Evolutionary conservation across 352 stramenopile species (phyloP), one percentile per base, ranked within the genome.

Genomic region (Globisporangium canariense): DNA sequence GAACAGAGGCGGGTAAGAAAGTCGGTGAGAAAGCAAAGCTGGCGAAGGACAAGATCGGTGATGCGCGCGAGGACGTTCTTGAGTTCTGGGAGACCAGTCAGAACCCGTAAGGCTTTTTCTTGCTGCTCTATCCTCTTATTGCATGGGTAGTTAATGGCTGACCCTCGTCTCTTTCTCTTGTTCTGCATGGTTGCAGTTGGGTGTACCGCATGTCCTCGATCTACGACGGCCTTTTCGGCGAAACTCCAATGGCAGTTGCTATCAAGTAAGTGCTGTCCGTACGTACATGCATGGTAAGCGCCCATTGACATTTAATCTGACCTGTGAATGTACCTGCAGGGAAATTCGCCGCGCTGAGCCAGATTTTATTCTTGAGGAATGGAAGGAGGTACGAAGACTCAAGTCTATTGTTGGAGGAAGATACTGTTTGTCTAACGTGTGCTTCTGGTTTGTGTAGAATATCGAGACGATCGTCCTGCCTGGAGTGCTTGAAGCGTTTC

Each of bases 41-140:
- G 38, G 84, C 87, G 6, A 90, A 87, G 51, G 75, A 93, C 65
- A 95, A 94, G 69, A 72, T 94, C 41, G 83, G 79, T 46, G 88
- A 96, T 55, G 83, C 81, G 28, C 80, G 80, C 22, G 83, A 94
- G 75, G 89, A 97, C 46, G 88, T 89, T 1, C 75, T 89, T 10
- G 97, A 99, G 79, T 91, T 97, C 62, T 99, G 97, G 96, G 97
- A 99, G 73, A 99, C 97, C 47, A 98, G 91, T 72, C 97, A 99
- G 78, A 99, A 99, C 86, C 97, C 97, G 60, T 96, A 96, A 54
- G 76, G 8, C 28, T 22, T 30, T 47, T 30, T 2, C 45, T 47
- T 32, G 10, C 8, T 55, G 22, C 25, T 58, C 51, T 34, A 22
- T 72, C 4, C 11, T 49, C 7, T 60, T 64, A n/a, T 11, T 41